These are phyloP conservation scores for Pichia sp. DNA, from an alignment of 1,139 yeast species.

Conservation along the genomic window DNA sequence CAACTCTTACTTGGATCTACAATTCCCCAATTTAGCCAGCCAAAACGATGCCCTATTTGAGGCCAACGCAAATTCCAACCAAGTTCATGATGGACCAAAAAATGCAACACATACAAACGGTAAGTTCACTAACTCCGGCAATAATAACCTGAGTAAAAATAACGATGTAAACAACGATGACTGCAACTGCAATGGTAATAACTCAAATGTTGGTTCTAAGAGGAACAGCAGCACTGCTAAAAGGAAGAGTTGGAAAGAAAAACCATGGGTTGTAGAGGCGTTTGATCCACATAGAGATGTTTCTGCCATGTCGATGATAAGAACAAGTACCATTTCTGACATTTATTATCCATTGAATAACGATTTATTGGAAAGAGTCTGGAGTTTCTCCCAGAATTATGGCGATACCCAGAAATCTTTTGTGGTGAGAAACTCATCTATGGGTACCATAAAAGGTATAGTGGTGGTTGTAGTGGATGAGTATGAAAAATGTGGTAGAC, in stretches of 20 bases:
- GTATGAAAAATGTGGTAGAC: conserved; percentile 33
- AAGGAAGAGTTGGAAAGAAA: conserved; percentile 7
- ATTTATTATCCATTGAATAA: conserved; percentile 6
- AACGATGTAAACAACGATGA: no score
- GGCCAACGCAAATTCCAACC: no score
- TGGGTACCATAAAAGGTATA: conserved; percentile 49
- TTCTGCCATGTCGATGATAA: conserved; percentile 36
- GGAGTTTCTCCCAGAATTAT: conserved; percentile 3
- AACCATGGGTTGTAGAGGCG: conserved; percentile 55
- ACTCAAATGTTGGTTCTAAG: no score
- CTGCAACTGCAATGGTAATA: no score
- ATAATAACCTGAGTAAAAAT: no score
- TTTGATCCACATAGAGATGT: conserved; percentile 46
- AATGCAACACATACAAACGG: no score
- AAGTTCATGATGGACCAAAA: no score
- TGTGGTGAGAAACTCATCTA: conserved; percentile 51
- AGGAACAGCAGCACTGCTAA: not conserved
- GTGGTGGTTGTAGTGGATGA: conserved; percentile 49
- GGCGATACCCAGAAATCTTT: conserved; percentile 35
- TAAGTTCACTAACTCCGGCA: no score
- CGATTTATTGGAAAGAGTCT: conserved; percentile 9
- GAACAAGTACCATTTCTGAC: conserved; percentile 16
- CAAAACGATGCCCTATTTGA: no score
- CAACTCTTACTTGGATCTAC: no score
- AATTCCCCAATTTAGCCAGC: no score